Base-by-base conservation (phyloP, 2,329 filamentous ascomycete genomes). In the Stagonosporopsis rhizophila region DNA sequence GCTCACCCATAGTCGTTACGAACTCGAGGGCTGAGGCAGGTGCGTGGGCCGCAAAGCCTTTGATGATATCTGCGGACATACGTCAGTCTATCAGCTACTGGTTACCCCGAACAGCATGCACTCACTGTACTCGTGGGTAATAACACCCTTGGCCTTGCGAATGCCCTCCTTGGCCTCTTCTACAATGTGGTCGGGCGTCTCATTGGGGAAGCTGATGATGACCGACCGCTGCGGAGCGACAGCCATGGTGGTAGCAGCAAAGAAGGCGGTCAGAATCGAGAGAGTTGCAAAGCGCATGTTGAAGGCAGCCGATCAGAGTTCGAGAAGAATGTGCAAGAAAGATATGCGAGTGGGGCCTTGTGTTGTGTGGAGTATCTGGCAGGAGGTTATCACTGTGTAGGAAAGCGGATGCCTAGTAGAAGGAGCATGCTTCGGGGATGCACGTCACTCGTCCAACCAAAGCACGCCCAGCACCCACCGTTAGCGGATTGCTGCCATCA, bases 11-110 rank as follows among this genome's bases (percentile, higher is more conserved):
- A 1, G 85, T 79, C 65, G 88, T 84, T 27, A 96, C 84, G 5
- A 82, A 82, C 56, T 91, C 82, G 52, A 96, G 81, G 19, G 87
- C 83, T 66, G 87, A 86, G 55, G 85, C 85, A 1, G 91, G 87
- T 30, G 89, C 88, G 61, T 89, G 86, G 47, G 89, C 89, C 28
- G 91, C 86, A 73, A 96, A 95, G 42, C 89, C 91, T 79, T 90
- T 95, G 60, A 74, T 73, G 72, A 74, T 72, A 56, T 57, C 59
- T 56, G 5, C 7, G 19, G 39, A 15, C 15, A 89, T 34, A 27
- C 32, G 32, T 57, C 25, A 52, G 54, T 44, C 7, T 4, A 1
- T 23, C 1, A 23, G 1, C 1, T 15, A 4, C 17, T 54, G 4
- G 17, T 32, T 46, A 27, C 17, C 9, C 12, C 27, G 6, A 5